Evolutionary conservation across 2,329 filamentous ascomycete genomes (phyloP).

Genomic region (Paramyrothecium roridum): DNA sequence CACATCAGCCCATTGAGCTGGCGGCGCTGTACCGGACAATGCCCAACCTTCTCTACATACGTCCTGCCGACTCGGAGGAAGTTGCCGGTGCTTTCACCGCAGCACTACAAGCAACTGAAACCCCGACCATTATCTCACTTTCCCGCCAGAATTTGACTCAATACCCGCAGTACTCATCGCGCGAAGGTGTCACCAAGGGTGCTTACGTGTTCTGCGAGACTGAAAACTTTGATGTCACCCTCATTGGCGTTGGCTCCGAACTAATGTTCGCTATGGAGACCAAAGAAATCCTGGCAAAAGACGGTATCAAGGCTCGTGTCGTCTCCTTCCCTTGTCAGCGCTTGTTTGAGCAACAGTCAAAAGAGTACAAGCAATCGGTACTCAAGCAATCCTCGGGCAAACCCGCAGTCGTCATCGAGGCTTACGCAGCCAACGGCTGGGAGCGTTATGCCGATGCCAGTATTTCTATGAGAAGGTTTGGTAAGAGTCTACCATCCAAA

Average conservation of each 20-base stretch:
- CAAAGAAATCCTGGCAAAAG: constrained; percentile 25
- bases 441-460: constrained; percentile 52
- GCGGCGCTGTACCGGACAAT: constrained; percentile 51
- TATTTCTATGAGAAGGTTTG: constrained; percentile 45
- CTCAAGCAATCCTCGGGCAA: constrained; percentile 19
- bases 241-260: constrained; percentile 23
- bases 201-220: constrained; percentile 36
- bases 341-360: constrained; percentile 30
- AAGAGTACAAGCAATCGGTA: constrained; percentile 1
- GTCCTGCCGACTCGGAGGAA: constrained; percentile 52
- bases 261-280: constrained; percentile 33
- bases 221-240: constrained; percentile 22
- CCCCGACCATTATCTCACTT: constrained; percentile 37
- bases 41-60: constrained; percentile 42
- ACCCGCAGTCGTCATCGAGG: constrained; percentile 52
- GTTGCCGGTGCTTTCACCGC: constrained; percentile 42
- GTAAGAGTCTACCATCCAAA: constrained; percentile 40
- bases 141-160: constrained; percentile 33
- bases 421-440: constrained; percentile 50
- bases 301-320: constrained; percentile 24
- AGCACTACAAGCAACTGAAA: constrained; percentile 31
- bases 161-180: constrained; percentile 19
- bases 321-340: constrained; percentile 33
- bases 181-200: constrained; percentile 29
- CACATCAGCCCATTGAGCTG: constrained; percentile 59